Base-by-base conservation (phyloP, 768 basidiomycete genomes). In the Calocybe indica region DNA sequence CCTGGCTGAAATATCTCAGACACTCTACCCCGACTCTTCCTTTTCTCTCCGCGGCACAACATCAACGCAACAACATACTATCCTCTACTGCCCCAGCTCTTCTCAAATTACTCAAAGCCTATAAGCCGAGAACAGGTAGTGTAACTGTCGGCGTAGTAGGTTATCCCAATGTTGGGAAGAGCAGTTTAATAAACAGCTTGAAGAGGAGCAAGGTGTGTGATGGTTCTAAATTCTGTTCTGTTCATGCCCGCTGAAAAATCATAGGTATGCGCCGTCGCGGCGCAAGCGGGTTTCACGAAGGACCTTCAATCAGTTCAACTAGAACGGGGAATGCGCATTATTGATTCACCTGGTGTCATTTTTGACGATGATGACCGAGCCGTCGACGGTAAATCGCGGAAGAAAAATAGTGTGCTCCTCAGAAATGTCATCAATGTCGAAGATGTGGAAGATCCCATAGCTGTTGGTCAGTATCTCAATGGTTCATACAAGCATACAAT, bases 281-380 rank as follows among this genome's bases (percentile, higher is more conserved):
- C 94, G 7, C 92, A 92, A 57, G 85, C 96, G 0, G 95, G 95
- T 2, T 92, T 93, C 58, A 98, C 95, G 6, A 88, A 89, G 50
- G 88, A 91, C 29, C 71, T 96, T 12, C 94, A 99, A 65, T 89
- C 88, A 6, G 69, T 98, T 5, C 90, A 91, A 52, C 74, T 99
- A 3, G 95, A 98, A 63, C 88, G 92, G 38, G 92, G 93, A 0
- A 76, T 99, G 59, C 82, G 85, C 47, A 85, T 98, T 33, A 76
- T 98, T 5, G 96, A 98, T 65, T 97, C 93, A 34, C 95, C 96
- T 1, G 96, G 95, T 51, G 92, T 98, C n/a, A 88, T 99, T 1
- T 91, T 96, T 55, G 91, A 93, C 51, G 89, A 92, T 47, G 82
- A 88, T 48, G 76, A 82, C 41, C 61, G 73, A 41, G 61, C 59